phyloP scores from a whole-genome alignment of 176 grass and related monocot genomes.

The Carex pumila region DNA sequence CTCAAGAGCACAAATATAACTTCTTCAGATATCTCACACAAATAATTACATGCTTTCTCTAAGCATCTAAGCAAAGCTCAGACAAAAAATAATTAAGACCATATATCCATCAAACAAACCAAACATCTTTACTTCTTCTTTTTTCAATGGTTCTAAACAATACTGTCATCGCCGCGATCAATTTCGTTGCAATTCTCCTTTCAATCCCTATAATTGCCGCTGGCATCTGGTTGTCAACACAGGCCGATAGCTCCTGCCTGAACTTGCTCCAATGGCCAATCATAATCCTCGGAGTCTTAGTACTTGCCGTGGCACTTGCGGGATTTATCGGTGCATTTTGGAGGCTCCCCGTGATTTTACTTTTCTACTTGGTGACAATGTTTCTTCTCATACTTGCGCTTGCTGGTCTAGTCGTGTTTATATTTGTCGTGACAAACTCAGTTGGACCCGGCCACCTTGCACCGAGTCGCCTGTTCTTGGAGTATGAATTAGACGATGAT shows the following conservation, averaged over 20 bases:
- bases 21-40: not conserved
- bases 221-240: slow-evolving; percentile 73
- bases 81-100: not conserved
- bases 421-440: slow-evolving; percentile 37
- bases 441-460: slow-evolving; percentile 23
- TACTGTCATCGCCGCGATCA: slow-evolving; percentile 45
- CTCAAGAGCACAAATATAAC: not conserved
- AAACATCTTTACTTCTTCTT: not conserved
- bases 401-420: slow-evolving; percentile 46
- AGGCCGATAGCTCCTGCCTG: slow-evolving; percentile 58
- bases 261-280: slow-evolving; percentile 78
- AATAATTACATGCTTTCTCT: not conserved
- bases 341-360: slow-evolving; percentile 59
- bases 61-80: not conserved
- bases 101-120: not conserved
- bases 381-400: slow-evolving; percentile 34
- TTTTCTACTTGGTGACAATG: slow-evolving; percentile 72
- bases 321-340: slow-evolving; percentile 69
- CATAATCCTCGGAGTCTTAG: slow-evolving; percentile 41
- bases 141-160: slow-evolving; percentile 54
- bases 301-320: slow-evolving; percentile 48
- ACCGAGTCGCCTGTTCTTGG: slow-evolving; percentile 53
- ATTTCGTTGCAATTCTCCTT: slow-evolving; percentile 52
- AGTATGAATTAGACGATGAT: slow-evolving; percentile 67
- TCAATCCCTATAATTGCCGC: slow-evolving; percentile 63